phyloP scores from a whole-genome alignment of 2,329 filamentous ascomycete species.

The Cercospora berteroae region DNA sequence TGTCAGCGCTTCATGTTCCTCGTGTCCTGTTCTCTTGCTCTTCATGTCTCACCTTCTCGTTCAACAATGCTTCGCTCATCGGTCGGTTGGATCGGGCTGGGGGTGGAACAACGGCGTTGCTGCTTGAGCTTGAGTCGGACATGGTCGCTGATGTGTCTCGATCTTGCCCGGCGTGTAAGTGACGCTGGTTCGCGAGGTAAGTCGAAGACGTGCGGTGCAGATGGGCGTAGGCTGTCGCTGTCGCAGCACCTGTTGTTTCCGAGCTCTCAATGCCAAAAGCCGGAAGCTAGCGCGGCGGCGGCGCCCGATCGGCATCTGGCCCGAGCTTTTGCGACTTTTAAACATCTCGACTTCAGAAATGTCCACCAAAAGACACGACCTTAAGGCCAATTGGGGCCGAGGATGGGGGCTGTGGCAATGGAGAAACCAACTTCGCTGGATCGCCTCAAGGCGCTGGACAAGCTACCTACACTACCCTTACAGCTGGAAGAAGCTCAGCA shows the following conservation, averaged over 20 bases:
- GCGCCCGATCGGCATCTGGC: conserved; percentile 1
- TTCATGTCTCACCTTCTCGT: conserved; percentile 79
- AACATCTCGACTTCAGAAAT: conserved; percentile 14
- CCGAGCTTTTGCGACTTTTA: conserved; percentile 10
- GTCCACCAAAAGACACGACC: conserved; percentile 3
- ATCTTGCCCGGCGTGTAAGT: not conserved
- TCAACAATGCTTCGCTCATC: conserved; percentile 95
- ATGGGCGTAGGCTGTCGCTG: not conserved
- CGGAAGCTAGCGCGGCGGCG: not conserved
- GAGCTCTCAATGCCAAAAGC: conserved; percentile 7
- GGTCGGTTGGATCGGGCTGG: conserved; percentile 71
- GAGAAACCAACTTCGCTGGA: conserved; percentile 39
- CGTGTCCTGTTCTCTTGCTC: not conserved
- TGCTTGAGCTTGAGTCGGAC: conserved; percentile 53
- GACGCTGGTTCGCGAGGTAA: not conserved
- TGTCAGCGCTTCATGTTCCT: not conserved
- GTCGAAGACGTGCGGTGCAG: not conserved
- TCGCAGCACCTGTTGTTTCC: not conserved
- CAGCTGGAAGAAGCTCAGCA: conserved; percentile 32
- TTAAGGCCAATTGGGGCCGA: not conserved
- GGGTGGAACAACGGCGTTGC: conserved; percentile 58
- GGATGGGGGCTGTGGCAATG: conserved; percentile 16
- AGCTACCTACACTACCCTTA: conserved; percentile 25
- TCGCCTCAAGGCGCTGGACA: conserved; percentile 41
- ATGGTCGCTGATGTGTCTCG: conserved; percentile 42